phyloP scores from a whole-genome alignment of 2,329 filamentous ascomycete species.

The Cercospora berteroae region DNA sequence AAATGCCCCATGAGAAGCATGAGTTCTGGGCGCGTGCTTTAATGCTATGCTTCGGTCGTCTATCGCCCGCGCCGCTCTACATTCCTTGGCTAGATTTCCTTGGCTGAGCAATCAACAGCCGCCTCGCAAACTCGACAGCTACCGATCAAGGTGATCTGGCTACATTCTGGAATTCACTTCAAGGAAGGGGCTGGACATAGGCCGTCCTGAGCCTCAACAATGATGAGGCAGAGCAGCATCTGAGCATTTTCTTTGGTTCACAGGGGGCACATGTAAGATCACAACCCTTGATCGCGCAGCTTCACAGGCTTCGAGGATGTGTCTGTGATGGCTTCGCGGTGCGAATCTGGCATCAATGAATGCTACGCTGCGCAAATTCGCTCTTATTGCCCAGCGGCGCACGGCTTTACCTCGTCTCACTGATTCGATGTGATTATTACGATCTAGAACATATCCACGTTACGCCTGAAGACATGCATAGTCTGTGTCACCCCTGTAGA shows the following conservation, averaged over 20 bases:
- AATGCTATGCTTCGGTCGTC: neutral
- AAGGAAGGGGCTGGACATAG: too few relatives aligned
- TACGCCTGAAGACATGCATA: neutral
- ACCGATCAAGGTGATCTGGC: too few relatives aligned
- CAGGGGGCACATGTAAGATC: neutral
- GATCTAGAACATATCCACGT: neutral
- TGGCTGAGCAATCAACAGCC: neutral
- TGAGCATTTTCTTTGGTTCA: too few relatives aligned
- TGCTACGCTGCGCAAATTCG: neutral
- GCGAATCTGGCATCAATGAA: neutral
- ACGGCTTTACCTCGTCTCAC: neutral
- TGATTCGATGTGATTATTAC: neutral
- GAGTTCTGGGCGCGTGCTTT: neutral
- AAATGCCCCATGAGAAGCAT: neutral
- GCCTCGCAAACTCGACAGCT: too few relatives aligned
- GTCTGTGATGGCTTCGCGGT: neutral
- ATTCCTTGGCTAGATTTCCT: neutral
- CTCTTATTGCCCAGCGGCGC: neutral
- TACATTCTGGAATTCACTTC: too few relatives aligned
- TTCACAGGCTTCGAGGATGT: neutral
- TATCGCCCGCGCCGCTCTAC: neutral
- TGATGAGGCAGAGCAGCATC: neutral
- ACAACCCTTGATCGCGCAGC: neutral
- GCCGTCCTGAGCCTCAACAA: neutral
- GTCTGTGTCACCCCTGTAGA: neutral